A percentile compares a stretch with the other conserved stretches of the same genome.
Conservation (phyloP, 345 rosid genomes). For the Punica granatum region DNA sequence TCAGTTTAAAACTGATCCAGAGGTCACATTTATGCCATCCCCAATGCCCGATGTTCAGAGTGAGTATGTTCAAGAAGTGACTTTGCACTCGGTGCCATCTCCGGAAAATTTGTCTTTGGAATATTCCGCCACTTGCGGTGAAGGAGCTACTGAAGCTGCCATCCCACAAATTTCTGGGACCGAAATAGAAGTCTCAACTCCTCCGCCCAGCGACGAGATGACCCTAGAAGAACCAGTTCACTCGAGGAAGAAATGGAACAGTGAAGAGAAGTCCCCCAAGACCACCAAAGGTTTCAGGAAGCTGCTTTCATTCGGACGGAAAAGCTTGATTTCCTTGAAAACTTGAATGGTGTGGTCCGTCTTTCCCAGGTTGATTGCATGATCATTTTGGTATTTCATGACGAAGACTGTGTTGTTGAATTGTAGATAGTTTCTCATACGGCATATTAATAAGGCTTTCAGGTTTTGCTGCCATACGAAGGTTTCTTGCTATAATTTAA, state of each 20-base stretch:
- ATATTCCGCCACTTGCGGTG: constrained; percentile 26
- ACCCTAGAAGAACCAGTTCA: constrained; percentile 36
- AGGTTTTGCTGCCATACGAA: constrained; percentile 1
- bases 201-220: constrained; percentile 39
- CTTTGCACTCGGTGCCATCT: constrained; percentile 20
- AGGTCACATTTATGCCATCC: constrained; percentile 18
- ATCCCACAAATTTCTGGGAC: constrained; percentile 41
- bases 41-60: constrained; percentile 15
- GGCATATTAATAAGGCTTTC: not conserved
- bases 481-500: constrained; percentile 1
- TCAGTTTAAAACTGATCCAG: constrained; percentile 19
- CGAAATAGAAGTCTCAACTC: constrained; percentile 59
- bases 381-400: not conserved
- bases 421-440: constrained; percentile 1
- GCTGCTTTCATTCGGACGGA: constrained; percentile 82
- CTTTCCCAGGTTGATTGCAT: not conserved
- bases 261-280: constrained; percentile 60
- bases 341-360: not conserved
- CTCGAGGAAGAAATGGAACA: constrained; percentile 85
- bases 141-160: constrained; percentile 14
- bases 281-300: constrained; percentile 76
- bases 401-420: not conserved
- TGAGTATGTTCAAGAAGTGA: constrained; percentile 22
- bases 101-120: constrained; percentile 27
- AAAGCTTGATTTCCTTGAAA: constrained; percentile 12